A percentile compares a stretch with the other conserved stretches of the same genome.
These are phyloP conservation scores for Barnettozyma vustinii DNA, from an alignment of 805 yeast species.

Conservation along the genomic window DNA sequence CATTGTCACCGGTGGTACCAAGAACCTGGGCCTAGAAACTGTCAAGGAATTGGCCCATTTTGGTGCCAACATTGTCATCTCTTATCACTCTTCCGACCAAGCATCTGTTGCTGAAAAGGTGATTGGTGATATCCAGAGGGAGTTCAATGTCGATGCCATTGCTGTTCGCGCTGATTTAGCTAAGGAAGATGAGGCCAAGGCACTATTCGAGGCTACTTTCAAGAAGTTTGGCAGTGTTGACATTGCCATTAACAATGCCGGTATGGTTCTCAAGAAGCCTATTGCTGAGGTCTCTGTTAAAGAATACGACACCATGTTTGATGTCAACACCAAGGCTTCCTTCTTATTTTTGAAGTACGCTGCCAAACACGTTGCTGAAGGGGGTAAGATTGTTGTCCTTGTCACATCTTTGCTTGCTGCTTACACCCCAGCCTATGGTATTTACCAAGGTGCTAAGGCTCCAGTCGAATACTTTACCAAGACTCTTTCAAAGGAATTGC, in stretches of 20 bases:
- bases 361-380: constrained; percentile 41
- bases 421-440: constrained; percentile 46
- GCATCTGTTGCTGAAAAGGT: constrained; percentile 32
- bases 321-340: constrained; percentile 52
- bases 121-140: constrained; percentile 30
- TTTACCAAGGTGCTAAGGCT: constrained; percentile 54
- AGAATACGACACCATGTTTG: constrained; percentile 51
- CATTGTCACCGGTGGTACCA: constrained; percentile 55
- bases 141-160: constrained; percentile 35
- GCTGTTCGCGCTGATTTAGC: constrained; percentile 21
- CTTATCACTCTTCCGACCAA: constrained; percentile 44
- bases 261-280: constrained; percentile 61
- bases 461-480: constrained; percentile 50
- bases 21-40: constrained; percentile 52
- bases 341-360: constrained; percentile 58
- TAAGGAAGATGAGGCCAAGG: constrained; percentile 35
- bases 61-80: constrained; percentile 50
- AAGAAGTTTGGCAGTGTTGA: constrained; percentile 46
- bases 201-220: constrained; percentile 42
- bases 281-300: constrained; percentile 44
- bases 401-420: constrained; percentile 67
- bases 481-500: constrained; percentile 50
- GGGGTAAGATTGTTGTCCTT: constrained; percentile 50
- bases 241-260: constrained; percentile 63
- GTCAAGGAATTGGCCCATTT: constrained; percentile 48